A percentile compares a stretch with the other conserved stretches of the same genome.
Conservation (phyloP, 805 yeast species). For the Ogataea parapolymorpha region DNA sequence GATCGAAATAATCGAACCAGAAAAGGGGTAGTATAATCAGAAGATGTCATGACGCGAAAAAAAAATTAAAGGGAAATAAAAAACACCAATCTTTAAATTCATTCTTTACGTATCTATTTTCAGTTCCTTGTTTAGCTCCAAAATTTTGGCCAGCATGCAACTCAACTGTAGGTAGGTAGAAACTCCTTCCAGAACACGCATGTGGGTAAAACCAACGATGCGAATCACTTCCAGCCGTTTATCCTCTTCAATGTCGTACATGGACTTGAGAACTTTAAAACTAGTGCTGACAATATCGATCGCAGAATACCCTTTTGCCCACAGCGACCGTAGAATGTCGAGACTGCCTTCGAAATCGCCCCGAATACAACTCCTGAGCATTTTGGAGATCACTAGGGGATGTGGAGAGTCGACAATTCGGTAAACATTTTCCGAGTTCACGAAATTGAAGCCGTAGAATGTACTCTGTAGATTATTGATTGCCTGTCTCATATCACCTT, state of each 20-base stretch:
- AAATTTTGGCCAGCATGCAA: slow-evolving; percentile 67
- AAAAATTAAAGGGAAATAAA: background rate
- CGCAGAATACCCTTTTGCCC: slow-evolving; percentile 91
- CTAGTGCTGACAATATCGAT: slow-evolving; percentile 89
- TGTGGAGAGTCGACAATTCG: slow-evolving; percentile 96
- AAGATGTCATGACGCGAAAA: slow-evolving; percentile 9
- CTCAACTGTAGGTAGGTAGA: slow-evolving; percentile 81
- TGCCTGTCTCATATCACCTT: slow-evolving; percentile 99
- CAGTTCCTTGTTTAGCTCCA: slow-evolving; percentile 4
- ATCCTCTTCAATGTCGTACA: slow-evolving; percentile 66
- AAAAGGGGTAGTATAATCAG: slow-evolving; percentile 1
- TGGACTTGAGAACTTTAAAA: slow-evolving; percentile 79
- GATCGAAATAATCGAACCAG: slow-evolving; percentile 12
- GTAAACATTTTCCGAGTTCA: slow-evolving; percentile 90
- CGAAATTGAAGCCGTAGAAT: slow-evolving; percentile 88
- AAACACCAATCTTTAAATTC: background rate
- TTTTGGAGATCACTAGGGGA: slow-evolving; percentile 75
- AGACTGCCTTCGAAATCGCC: slow-evolving; percentile 60
- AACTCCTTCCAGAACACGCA: slow-evolving; percentile 92
- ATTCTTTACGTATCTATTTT: background rate
- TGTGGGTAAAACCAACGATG: slow-evolving; percentile 86
- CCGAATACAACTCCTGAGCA: slow-evolving; percentile 42
- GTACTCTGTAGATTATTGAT: slow-evolving; percentile 91
- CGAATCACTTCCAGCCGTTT: slow-evolving; percentile 71
- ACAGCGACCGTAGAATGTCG: slow-evolving; percentile 59